Percentiles rank a stretch among this genome's conserved stretches.
Conservation (phyloP, 352 stramenopile genomes). For the Globisporangium alternatum region DNA sequence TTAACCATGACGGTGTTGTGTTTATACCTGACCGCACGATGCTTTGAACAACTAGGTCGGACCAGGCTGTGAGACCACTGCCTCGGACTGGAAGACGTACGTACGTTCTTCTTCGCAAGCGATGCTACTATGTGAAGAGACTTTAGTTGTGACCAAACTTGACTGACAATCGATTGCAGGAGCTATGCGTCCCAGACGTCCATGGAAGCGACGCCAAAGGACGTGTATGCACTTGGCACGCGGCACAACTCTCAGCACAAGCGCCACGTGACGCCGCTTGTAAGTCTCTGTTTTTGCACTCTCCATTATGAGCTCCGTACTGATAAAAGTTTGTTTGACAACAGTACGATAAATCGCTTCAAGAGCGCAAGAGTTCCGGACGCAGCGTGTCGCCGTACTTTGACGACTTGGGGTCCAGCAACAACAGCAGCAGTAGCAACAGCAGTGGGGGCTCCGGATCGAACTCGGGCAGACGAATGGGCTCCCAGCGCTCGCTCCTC, state of each 20-base stretch:
- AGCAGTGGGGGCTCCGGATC: constrained; percentile 29
- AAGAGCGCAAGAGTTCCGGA: constrained; percentile 5
- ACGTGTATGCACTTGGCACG: constrained; percentile 21
- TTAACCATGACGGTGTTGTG: neutral
- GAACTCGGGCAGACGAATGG: constrained; percentile 39
- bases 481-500: constrained; percentile 63
- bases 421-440: neutral
- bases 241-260: constrained; percentile 59
- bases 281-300: constrained; percentile 15
- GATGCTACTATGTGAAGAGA: too few species aligned
- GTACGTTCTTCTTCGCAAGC: constrained; percentile 2
- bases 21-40: neutral
- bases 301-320: too few species aligned
- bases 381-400: constrained; percentile 11
- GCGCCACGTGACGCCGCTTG: constrained; percentile 59
- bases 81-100: constrained; percentile 72
- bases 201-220: constrained; percentile 33
- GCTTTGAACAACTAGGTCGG: constrained; percentile 32
- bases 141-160: too few species aligned
- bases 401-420: constrained; percentile 10
- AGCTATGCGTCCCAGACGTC: constrained; percentile 60
- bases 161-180: constrained; percentile 19
- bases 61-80: constrained; percentile 37
- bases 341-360: constrained; percentile 29
- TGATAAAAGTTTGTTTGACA: neutral